These are phyloP conservation scores for Vaucheria bursata DNA, from an alignment of 352 stramenopile species.

Conservation along the genomic window DNA sequence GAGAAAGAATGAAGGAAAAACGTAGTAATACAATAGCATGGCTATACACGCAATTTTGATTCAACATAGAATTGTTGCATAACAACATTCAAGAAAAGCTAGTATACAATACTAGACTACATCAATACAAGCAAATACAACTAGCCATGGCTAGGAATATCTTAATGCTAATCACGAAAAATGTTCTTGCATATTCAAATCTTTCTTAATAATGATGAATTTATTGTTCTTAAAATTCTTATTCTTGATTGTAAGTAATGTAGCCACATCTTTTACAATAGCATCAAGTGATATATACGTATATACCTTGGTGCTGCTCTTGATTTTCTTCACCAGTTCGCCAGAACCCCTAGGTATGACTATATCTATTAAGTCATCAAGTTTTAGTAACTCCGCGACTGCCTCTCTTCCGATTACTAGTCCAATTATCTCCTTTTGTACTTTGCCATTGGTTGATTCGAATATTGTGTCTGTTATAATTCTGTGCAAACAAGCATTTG, in stretches of 20 bases:
- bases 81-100: neutral
- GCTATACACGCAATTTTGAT: neutral
- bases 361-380: slow-evolving; percentile 94
- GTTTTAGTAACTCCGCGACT: slow-evolving; percentile 76
- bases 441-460: slow-evolving; percentile 65
- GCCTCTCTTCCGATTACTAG: slow-evolving; percentile 87
- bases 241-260: neutral
- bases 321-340: slow-evolving; percentile 87
- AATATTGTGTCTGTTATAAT: slow-evolving; percentile 81
- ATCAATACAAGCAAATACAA: too few species aligned
- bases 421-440: slow-evolving; percentile 82
- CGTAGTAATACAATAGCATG: neutral
- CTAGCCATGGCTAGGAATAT: too few species aligned
- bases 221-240: too few species aligned
- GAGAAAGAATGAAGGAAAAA: neutral
- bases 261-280: neutral
- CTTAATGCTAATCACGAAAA: neutral
- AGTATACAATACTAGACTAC: too few species aligned
- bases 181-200: neutral
- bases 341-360: slow-evolving; percentile 89
- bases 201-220: too few species aligned
- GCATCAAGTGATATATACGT: neutral
- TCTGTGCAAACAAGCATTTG: slow-evolving; percentile 44
- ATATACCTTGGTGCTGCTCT: slow-evolving; percentile 63
- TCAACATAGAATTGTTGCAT: too few species aligned